Base-by-base conservation (phyloP, 192 early-diverging fungal genomes). In the Coemansia sp. region DNA sequence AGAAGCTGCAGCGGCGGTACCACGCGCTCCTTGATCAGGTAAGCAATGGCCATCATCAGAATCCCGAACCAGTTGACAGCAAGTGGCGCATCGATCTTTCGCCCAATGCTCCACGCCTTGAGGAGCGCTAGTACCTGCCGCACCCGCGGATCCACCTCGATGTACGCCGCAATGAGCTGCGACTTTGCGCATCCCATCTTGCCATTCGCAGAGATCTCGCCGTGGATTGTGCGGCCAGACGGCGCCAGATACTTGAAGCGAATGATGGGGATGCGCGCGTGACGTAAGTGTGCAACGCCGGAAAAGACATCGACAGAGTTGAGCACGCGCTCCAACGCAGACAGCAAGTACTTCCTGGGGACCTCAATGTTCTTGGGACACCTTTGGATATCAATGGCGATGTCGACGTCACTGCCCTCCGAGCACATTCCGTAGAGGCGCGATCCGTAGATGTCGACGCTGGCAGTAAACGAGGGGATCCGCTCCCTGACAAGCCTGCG, bases 31-130 rank as follows among this genome's bases (percentile, higher is more conserved):
- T 69, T 36, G 16, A 76, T 66, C n/a, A 82, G 68, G 38, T 67
- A 82, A 7, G 79, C 68, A 5, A 82, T 15, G 4, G 38, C 75
- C 74, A 82, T 82, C 75, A 82, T 77, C 71, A 74, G 10, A 26
- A 82, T 34, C 0, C 75, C 71, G 33, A 62, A 77, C 60, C 75
- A 82, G 62, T 82, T 82, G 24, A 82, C 43, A 15, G 62, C 57
- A 11, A 67, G 67, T 7, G 55, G 56, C 34, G 60, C 49, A 0
- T 41, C 38, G 34, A 82, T 73, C 20, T 52, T 26, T 4, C 79
- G 64, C 2, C 26, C 23, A 24, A 51, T 60, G 20, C 49, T 68
- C 79, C 79, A 82, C 20, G 67, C 12, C 61, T 77, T 82, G 2
- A 82, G 33, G n/a, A 71, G 59, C 36, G 48, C 46, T 5, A 82